phyloP scores from a whole-genome alignment of 208 protist species.

The Crithidia sp. region DNA sequence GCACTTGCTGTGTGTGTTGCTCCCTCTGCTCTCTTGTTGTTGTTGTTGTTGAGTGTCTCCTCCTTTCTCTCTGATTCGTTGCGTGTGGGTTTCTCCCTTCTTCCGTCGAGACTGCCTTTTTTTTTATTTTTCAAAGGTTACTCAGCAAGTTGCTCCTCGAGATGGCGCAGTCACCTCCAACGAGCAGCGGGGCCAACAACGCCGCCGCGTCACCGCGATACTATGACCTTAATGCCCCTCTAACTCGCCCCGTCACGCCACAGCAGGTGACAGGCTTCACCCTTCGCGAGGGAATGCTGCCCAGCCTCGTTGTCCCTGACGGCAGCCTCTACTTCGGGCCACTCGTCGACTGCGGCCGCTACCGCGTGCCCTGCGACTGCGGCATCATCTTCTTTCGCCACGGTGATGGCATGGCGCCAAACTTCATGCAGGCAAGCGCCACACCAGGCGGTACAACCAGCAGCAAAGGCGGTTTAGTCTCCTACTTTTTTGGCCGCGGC shows the following conservation, averaged over 20 bases:
- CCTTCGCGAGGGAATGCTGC: constrained; percentile 32
- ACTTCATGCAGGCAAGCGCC: not conserved
- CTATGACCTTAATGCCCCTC: constrained; percentile 38
- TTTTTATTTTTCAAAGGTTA: too few relatives aligned
- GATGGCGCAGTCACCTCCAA: constrained; percentile 1
- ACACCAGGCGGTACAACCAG: not conserved
- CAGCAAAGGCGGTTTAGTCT: not conserved
- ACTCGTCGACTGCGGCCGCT: constrained; percentile 44
- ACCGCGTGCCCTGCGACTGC: constrained; percentile 58
- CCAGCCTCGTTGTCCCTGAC: constrained; percentile 52
- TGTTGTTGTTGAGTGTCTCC: too few relatives aligned
- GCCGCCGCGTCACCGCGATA: constrained; percentile 19
- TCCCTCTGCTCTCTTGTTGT: too few relatives aligned
- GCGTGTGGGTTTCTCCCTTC: too few relatives aligned
- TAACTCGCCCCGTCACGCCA: constrained; percentile 59
- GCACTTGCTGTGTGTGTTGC: not conserved
- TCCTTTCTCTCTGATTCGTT: too few relatives aligned
- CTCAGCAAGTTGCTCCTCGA: too few relatives aligned
- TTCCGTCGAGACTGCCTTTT: too few relatives aligned
- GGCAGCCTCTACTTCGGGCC: constrained; percentile 84
- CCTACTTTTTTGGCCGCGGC: constrained; percentile 30
- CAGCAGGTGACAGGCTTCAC: constrained; percentile 69
- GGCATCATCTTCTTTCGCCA: constrained; percentile 81
- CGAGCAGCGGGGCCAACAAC: not conserved
- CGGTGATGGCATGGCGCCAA: constrained; percentile 15